Evolutionary conservation across 2,329 filamentous ascomycete genomes (phyloP).

Genomic region (Colletotrichum sp.): DNA sequence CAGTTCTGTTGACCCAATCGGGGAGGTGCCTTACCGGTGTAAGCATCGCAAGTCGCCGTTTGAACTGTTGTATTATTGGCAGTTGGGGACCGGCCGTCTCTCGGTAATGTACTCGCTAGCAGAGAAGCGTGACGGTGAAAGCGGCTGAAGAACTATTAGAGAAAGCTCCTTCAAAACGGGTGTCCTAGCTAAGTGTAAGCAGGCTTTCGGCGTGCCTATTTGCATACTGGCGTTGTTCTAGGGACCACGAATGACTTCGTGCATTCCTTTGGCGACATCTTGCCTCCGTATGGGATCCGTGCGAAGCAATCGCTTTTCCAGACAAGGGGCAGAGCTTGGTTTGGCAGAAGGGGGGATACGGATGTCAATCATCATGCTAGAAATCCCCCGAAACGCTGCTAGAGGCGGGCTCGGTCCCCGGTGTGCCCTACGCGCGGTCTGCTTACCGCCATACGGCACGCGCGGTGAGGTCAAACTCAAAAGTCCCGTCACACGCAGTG

Average conservation of each 20-base stretch:
- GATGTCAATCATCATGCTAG: background rate
- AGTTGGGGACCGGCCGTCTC: background rate
- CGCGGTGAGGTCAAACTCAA: background rate
- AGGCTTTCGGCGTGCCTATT: background rate
- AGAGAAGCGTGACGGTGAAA: background rate
- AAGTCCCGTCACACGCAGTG: background rate
- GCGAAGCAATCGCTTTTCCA: background rate
- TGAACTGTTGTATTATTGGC: background rate
- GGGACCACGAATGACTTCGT: background rate
- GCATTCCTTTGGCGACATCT: background rate
- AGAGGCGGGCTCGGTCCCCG: background rate
- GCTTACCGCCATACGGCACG: background rate
- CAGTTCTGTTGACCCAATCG: background rate
- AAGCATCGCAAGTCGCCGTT: background rate
- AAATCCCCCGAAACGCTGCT: background rate
- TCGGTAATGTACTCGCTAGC: background rate
- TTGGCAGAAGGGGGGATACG: background rate
- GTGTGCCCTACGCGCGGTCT: background rate
- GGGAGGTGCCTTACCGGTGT: background rate
- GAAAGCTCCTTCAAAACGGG: background rate
- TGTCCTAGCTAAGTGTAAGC: background rate
- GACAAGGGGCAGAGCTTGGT: background rate
- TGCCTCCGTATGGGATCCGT: background rate
- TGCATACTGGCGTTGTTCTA: background rate
- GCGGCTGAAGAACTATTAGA: background rate